These are phyloP conservation scores for Talaromyces sp. DNA, from an alignment of 2,329 filamentous ascomycete genomes.

Conservation along the genomic window DNA sequence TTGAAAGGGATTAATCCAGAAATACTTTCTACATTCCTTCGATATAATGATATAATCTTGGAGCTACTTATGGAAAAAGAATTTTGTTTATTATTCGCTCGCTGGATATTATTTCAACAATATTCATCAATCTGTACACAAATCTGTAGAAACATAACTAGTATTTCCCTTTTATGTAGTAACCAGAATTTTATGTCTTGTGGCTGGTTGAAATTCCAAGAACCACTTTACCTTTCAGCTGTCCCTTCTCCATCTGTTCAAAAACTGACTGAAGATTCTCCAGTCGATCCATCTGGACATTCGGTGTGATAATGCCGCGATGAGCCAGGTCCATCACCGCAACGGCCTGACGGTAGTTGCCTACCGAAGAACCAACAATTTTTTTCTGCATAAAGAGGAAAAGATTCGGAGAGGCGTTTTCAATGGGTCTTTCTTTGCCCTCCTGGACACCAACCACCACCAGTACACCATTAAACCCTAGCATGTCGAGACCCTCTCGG, in stretches of 20 bases:
- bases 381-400: neutral
- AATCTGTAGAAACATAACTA: too few species aligned
- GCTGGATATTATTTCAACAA: too few species aligned
- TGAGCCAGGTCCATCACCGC: neutral
- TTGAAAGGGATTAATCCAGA: too few species aligned
- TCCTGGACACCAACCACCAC: constrained; percentile 3
- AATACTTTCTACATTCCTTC: too few species aligned
- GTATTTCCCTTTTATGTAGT: too few species aligned
- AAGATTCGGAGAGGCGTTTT: neutral
- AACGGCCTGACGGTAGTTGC: neutral
- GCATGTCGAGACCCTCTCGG: neutral
- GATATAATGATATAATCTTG: too few species aligned
- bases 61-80: too few species aligned
- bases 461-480: neutral
- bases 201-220: neutral
- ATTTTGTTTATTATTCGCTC: too few species aligned
- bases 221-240: neutral
- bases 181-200: too few species aligned
- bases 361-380: neutral
- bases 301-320: neutral
- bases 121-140: too few species aligned
- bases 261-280: neutral
- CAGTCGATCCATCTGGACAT: neutral
- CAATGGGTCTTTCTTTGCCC: neutral
- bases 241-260: neutral